These are phyloP conservation scores for Fomitopsis pinicola DNA, from an alignment of 1,284 basidiomycete species.

Conservation along the genomic window DNA sequence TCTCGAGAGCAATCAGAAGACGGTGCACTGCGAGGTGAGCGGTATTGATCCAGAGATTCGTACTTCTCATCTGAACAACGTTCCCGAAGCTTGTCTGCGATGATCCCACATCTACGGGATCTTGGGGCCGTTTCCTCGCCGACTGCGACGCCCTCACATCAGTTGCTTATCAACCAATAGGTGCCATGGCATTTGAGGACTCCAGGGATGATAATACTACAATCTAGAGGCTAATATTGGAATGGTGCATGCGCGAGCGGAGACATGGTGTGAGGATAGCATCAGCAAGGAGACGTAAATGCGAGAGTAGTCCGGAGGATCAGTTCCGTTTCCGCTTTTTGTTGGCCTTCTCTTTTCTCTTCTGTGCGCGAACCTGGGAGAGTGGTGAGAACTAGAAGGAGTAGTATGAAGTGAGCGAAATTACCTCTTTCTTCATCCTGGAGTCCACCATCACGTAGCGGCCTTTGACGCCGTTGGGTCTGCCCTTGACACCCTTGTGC, in stretches of 20 bases:
- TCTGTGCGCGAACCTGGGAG: conserved; percentile 62
- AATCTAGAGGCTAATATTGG: conserved; percentile 1
- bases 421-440: conserved; percentile 80
- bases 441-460: conserved; percentile 90
- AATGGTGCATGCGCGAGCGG: background rate
- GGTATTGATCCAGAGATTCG: background rate
- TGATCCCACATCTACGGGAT: conserved; percentile 32
- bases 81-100: conserved; percentile 42
- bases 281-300: conserved; percentile 1
- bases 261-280: background rate
- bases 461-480: conserved; percentile 96
- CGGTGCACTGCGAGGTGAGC: conserved; percentile 51
- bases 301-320: background rate
- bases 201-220: background rate
- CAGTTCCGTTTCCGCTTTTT: conserved; percentile 49
- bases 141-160: conserved; percentile 46
- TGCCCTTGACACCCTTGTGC: conserved; percentile 87
- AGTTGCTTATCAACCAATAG: conserved; percentile 17
- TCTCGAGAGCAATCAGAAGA: conserved; percentile 50
- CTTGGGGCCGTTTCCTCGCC: conserved; percentile 51
- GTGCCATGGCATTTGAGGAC: conserved; percentile 2
- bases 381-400: conserved; percentile 3
- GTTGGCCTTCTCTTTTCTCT: conserved; percentile 61
- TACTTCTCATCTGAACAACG: conserved; percentile 3
- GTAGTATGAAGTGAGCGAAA: conserved; percentile 6